Conservation (phyloP, 2,329 filamentous ascomycete genomes). For the Colletotrichum chrysophilum region DNA sequence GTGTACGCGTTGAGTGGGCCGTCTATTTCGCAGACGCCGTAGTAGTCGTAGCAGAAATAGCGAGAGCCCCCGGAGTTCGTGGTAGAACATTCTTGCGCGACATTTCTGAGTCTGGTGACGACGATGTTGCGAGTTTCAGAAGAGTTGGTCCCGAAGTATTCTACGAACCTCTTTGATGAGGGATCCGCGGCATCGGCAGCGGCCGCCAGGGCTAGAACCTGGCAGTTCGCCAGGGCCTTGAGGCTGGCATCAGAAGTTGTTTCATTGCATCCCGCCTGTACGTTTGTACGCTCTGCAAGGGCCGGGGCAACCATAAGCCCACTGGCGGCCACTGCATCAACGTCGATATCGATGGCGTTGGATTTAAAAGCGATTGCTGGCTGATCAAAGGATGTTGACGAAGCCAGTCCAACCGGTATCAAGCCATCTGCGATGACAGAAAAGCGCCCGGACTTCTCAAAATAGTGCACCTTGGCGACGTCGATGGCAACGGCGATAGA, state of each 20-base stretch:
- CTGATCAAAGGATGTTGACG: slow-evolving; percentile 14
- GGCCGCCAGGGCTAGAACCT: slow-evolving; percentile 20
- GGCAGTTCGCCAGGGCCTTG: slow-evolving; percentile 23
- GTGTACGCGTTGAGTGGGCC: slow-evolving; percentile 27
- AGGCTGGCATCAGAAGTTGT: slow-evolving; percentile 2
- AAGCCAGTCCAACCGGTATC: slow-evolving; percentile 12
- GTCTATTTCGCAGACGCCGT: slow-evolving; percentile 21
- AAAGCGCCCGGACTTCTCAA: slow-evolving; percentile 22
- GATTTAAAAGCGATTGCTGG: slow-evolving; percentile 21
- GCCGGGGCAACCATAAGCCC: background rate
- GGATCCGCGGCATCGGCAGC: slow-evolving; percentile 24
- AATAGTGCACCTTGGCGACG: slow-evolving; percentile 20
- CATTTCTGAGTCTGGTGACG: slow-evolving; percentile 19
- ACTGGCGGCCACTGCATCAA: slow-evolving; percentile 9
- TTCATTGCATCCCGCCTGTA: background rate
- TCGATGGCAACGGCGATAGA: slow-evolving; percentile 21
- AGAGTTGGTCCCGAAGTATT: slow-evolving; percentile 27
- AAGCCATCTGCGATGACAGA: slow-evolving; percentile 19
- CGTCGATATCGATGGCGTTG: slow-evolving; percentile 20
- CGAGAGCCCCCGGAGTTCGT: slow-evolving; percentile 17
- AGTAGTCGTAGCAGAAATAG: slow-evolving; percentile 25
- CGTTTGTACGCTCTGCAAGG: slow-evolving; percentile 19
- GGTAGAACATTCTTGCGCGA: slow-evolving; percentile 25
- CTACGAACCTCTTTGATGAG: slow-evolving; percentile 24
- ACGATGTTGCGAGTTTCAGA: slow-evolving; percentile 22